Percentiles rank a stretch among this genome's conserved stretches.
These are phyloP conservation scores for Phytophthora chlamydospora DNA, from an alignment of 352 stramenopile species.

Conservation along the genomic window DNA sequence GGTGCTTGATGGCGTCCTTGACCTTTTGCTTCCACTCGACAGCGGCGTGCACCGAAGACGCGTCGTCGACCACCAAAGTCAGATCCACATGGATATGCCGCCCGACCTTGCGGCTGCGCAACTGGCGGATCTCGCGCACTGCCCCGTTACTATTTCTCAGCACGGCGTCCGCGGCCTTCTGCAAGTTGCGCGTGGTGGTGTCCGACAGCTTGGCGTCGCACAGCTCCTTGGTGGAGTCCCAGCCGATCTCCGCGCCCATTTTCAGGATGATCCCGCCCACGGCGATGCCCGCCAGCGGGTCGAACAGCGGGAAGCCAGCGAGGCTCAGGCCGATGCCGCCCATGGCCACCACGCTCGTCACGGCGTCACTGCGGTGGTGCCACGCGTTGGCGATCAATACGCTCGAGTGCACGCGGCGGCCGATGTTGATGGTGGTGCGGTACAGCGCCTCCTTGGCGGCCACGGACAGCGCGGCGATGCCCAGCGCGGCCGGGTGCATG, in stretches of 20 bases:
- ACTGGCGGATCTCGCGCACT: conserved; percentile 48
- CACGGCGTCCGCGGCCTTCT: conserved; percentile 44
- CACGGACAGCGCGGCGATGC: conserved; percentile 89
- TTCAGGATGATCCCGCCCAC: conserved; percentile 81
- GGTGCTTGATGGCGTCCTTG: conserved; percentile 48
- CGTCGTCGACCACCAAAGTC: conserved; percentile 51
- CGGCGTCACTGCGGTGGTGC: conserved; percentile 91
- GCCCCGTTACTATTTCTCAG: conserved; percentile 48
- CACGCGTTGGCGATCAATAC: conserved; percentile 97
- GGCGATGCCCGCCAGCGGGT: conserved; percentile 70
- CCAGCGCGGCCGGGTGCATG: conserved; percentile 72
- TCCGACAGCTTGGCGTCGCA: conserved; percentile 64
- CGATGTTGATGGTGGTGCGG: conserved; percentile 91
- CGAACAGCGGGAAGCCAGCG: conserved; percentile 63
- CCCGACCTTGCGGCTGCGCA: conserved; percentile 65
- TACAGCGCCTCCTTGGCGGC: conserved; percentile 93
- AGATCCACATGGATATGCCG: conserved; percentile 68
- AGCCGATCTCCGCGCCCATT: conserved; percentile 77
- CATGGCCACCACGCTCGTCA: conserved; percentile 83
- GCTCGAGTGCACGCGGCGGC: conserved; percentile 88
- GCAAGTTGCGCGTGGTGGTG: conserved; percentile 43
- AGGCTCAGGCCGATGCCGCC: conserved; percentile 69
- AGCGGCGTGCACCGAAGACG: conserved; percentile 35
- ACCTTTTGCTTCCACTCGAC: conserved; percentile 68
- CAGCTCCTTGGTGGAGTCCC: conserved; percentile 60